A percentile compares a stretch with the other conserved stretches of the same genome.
Conservation (phyloP, 2,329 filamentous ascomycete genomes). For the Colletotrichum cordylinicola region DNA sequence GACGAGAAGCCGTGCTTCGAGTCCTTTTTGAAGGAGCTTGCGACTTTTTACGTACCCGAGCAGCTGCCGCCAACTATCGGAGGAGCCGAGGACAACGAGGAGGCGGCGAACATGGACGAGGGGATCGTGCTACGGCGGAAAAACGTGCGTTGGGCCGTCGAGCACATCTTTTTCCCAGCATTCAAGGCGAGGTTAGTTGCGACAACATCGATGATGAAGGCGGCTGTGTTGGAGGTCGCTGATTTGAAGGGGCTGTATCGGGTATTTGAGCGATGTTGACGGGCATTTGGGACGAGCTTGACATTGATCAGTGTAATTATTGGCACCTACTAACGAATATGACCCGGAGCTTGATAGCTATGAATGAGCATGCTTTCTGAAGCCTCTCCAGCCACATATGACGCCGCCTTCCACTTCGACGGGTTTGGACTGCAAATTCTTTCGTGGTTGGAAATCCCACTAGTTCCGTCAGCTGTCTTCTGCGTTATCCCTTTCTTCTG, state of each 20-base stretch:
- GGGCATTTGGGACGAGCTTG: background rate
- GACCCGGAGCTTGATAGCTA: background rate
- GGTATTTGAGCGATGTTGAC: conserved; percentile 91
- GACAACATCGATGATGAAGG: conserved; percentile 77
- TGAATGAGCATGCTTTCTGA: background rate
- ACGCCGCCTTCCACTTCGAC: background rate
- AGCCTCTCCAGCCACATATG: background rate
- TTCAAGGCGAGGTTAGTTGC: conserved; percentile 84
- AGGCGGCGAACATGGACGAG: conserved; percentile 43
- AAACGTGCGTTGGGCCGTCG: conserved; percentile 77
- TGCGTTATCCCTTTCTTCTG: background rate
- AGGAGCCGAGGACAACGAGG: conserved; percentile 31
- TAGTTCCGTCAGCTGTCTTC: background rate
- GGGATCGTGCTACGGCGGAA: conserved; percentile 64
- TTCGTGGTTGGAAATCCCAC: background rate
- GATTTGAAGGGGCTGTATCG: conserved; percentile 91
- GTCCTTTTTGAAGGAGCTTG: conserved; percentile 83
- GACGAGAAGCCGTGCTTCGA: conserved; percentile 87
- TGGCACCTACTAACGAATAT: background rate
- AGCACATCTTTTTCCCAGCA: conserved; percentile 89
- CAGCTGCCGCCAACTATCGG: conserved; percentile 65
- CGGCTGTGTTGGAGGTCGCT: conserved; percentile 82
- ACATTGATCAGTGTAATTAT: background rate
- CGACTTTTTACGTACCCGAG: conserved; percentile 90
- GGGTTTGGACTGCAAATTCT: background rate